Percentiles rank a stretch among this genome's conserved stretches.
Conservation (phyloP, 2,329 filamentous ascomycete genomes). For the Thelonectria blattea region DNA sequence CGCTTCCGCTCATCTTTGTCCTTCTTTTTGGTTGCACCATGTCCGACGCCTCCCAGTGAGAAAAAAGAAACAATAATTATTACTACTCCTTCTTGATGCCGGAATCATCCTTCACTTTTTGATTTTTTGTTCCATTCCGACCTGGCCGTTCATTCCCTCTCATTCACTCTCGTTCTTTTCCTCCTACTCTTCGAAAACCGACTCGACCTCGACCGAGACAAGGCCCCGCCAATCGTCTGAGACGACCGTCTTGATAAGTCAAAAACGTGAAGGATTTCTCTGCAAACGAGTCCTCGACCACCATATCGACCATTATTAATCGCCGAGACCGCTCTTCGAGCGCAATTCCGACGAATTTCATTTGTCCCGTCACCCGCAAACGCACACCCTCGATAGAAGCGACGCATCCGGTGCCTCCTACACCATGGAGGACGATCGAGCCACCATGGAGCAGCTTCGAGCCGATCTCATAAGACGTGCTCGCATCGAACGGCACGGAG, state of each 20-base stretch:
- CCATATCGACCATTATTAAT: neutral
- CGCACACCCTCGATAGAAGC: neutral
- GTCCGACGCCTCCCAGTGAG: neutral
- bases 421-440: conserved; percentile 31
- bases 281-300: neutral
- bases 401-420: neutral
- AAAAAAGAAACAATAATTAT: neutral
- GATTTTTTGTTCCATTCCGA: neutral
- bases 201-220: neutral
- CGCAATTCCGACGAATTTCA: neutral
- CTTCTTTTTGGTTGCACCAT: conserved; percentile 12
- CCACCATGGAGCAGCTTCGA: conserved; percentile 42
- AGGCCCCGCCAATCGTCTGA: neutral
- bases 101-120: conserved; percentile 9
- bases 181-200: neutral
- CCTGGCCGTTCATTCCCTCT: conserved; percentile 6
- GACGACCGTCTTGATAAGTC: neutral
- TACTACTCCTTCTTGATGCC: conserved; percentile 11
- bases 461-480: conserved; percentile 43
- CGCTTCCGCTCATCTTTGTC: neutral
- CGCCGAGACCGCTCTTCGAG: neutral
- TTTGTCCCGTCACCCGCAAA: neutral
- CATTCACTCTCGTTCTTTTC: neutral
- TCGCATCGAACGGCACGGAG: conserved; percentile 35
- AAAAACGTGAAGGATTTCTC: neutral